phyloP scores from a whole-genome alignment of 768 basidiomycete genomes.

The Leucosporidium creatinivorum region DNA sequence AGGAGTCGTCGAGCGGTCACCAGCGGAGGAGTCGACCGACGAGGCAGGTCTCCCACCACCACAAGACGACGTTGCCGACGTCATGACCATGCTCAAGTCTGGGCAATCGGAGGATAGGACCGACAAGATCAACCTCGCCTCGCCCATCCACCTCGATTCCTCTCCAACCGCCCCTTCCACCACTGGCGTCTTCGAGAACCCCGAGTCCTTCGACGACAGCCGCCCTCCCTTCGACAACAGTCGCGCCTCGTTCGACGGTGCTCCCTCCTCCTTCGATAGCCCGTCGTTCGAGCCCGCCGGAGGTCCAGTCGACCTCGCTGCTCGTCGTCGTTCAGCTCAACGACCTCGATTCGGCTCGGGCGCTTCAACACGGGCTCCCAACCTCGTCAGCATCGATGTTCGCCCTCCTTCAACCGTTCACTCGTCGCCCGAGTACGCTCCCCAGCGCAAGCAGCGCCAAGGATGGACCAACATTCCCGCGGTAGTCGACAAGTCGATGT shows the following conservation, averaged over 20 bases:
- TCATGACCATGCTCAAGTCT: slow-evolving; percentile 25
- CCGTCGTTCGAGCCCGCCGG: too few species aligned
- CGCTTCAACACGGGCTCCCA: background rate
- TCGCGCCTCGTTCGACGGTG: too few species aligned
- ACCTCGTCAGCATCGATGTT: slow-evolving; percentile 27
- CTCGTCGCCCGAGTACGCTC: slow-evolving; percentile 21
- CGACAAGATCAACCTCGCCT: slow-evolving; percentile 24
- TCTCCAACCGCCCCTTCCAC: background rate
- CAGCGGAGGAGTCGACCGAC: slow-evolving; percentile 7
- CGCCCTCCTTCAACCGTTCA: slow-evolving; percentile 25
- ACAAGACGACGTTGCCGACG: slow-evolving; percentile 33
- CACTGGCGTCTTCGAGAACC: too few species aligned
- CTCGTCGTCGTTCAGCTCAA: too few species aligned
- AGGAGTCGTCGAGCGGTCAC: slow-evolving; percentile 4
- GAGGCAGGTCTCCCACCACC: slow-evolving; percentile 13
- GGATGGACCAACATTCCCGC: slow-evolving; percentile 23
- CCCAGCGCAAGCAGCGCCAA: slow-evolving; percentile 20
- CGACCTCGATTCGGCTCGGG: too few species aligned
- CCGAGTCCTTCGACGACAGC: too few species aligned
- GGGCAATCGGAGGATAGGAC: slow-evolving; percentile 4
- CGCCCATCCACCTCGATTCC: slow-evolving; percentile 32
- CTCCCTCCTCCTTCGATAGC: too few species aligned
- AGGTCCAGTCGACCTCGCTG: too few species aligned
- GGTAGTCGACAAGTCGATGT: slow-evolving; percentile 16
- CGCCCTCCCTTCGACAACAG: too few species aligned